Conservation (phyloP, 2,329 filamentous ascomycete genomes). For the Curvularia sp. region DNA sequence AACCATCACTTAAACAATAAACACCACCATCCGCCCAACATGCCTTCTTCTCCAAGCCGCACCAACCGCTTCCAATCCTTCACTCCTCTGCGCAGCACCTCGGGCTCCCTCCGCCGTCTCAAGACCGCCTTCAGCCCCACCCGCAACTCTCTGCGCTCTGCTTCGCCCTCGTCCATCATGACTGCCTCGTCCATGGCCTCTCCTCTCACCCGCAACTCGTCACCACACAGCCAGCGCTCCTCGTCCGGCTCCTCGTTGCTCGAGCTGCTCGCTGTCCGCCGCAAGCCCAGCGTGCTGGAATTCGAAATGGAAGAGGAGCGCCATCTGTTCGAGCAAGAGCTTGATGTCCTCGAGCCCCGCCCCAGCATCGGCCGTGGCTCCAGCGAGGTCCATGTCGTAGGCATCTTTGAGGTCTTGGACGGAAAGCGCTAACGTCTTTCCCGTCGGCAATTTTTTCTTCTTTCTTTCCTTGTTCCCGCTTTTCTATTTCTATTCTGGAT, state of each 20-base stretch:
- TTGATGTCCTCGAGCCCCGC: slow-evolving; percentile 46
- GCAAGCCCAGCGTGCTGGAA: slow-evolving; percentile 46
- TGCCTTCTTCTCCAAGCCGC: slow-evolving; percentile 43
- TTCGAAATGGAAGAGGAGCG: slow-evolving; percentile 49
- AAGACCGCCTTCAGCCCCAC: slow-evolving; percentile 47
- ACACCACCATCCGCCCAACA: slow-evolving; percentile 26
- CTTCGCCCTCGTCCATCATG: slow-evolving; percentile 29
- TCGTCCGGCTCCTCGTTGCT: slow-evolving; percentile 36
- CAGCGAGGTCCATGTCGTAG: slow-evolving; percentile 43
- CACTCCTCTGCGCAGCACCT: slow-evolving; percentile 43
- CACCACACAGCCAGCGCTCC: slow-evolving; percentile 40
- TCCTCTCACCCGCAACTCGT: slow-evolving; percentile 40
- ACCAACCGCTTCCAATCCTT: slow-evolving; percentile 51
- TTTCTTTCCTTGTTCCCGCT: neutral
- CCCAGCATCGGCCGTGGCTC: slow-evolving; percentile 24
- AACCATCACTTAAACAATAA: slow-evolving; percentile 5
- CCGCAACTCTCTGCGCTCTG: slow-evolving; percentile 39
- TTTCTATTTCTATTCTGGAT: neutral
- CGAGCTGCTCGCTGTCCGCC: slow-evolving; percentile 42
- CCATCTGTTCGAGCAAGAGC: slow-evolving; percentile 38
- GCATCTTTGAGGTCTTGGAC: slow-evolving; percentile 51
- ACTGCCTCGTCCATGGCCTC: slow-evolving; percentile 38
- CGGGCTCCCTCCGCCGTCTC: slow-evolving; percentile 42
- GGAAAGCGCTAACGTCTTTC: slow-evolving; percentile 34
- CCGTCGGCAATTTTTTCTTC: neutral